These are phyloP conservation scores for Fonsecaea nubica DNA, from an alignment of 2,329 filamentous ascomycete species.

Conservation along the genomic window DNA sequence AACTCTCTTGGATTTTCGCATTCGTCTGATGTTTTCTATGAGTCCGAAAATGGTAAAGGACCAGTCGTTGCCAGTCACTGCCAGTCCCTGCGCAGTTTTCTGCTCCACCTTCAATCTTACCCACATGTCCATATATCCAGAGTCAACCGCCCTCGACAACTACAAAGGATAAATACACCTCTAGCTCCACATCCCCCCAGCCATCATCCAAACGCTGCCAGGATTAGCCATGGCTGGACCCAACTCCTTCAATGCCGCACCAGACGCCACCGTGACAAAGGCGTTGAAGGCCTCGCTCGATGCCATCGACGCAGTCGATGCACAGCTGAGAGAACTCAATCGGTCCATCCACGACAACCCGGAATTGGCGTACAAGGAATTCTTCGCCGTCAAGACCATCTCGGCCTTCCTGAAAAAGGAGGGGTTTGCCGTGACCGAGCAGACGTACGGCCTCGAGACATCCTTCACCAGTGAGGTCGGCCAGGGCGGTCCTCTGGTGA, in stretches of 20 bases:
- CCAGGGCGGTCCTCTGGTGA: slow-evolving; percentile 45
- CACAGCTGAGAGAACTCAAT: slow-evolving; percentile 8
- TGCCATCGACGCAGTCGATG: slow-evolving; percentile 9
- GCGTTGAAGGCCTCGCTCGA: slow-evolving; percentile 1
- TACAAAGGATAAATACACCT: background rate
- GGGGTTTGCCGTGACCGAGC: slow-evolving; percentile 49
- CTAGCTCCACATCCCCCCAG: background rate
- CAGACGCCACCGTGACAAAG: background rate
- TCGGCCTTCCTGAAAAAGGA: slow-evolving; percentile 13
- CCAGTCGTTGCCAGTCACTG: too few relatives aligned
- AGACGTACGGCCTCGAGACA: slow-evolving; percentile 60
- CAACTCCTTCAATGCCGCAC: background rate
- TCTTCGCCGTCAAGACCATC: slow-evolving; percentile 47
- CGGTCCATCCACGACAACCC: slow-evolving; percentile 54
- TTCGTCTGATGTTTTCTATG: too few relatives aligned
- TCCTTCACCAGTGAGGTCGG: slow-evolving; percentile 58
- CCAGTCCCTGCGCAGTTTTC: background rate
- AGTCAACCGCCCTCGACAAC: background rate
- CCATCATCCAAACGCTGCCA: background rate
- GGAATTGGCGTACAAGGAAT: slow-evolving; percentile 60
- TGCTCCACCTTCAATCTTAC: background rate
- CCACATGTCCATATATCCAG: background rate
- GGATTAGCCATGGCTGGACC: background rate
- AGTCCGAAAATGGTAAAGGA: too few relatives aligned
- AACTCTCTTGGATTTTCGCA: background rate